phyloP scores from a whole-genome alignment of 2,329 filamentous ascomycete species.

The Fusarium pininemorale region DNA sequence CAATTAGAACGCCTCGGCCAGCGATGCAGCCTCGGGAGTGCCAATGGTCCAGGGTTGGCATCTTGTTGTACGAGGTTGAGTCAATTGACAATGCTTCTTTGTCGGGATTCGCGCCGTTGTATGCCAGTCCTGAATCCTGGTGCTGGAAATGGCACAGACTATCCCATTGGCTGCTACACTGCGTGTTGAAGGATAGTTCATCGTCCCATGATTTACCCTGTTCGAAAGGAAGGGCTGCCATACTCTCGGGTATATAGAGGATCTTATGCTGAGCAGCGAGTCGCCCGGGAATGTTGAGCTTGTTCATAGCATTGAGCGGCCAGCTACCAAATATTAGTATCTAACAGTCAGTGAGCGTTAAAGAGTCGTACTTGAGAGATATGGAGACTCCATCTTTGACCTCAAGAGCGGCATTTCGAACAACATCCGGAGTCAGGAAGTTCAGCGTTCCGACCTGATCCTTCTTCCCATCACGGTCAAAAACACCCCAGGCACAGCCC shows the following conservation, averaged over 20 bases:
- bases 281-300: constrained; percentile 39
- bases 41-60: constrained; percentile 60
- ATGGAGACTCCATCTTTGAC: constrained; percentile 56
- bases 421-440: constrained; percentile 57
- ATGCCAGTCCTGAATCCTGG: constrained; percentile 54
- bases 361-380: constrained; percentile 57
- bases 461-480: constrained; percentile 55
- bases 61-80: constrained; percentile 14
- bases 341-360: rapidly evolving
- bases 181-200: constrained; percentile 64
- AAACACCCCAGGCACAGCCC: constrained; percentile 63
- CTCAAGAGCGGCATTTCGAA: constrained; percentile 37
- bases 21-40: constrained; percentile 47
- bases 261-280: constrained; percentile 47
- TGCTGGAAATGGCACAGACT: constrained; percentile 57
- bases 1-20: constrained; percentile 63
- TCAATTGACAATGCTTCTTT: constrained; percentile 43
- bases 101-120: constrained; percentile 58
- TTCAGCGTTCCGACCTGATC: constrained; percentile 63
- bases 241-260: constrained; percentile 43
- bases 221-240: constrained; percentile 20
- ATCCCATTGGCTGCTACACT: constrained; percentile 66
- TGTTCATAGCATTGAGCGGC: constrained; percentile 37
- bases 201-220: constrained; percentile 52
- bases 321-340: constrained; percentile 3